Percentiles rank a stretch among this genome's conserved stretches.
Evolutionary conservation across 331 rosid genomes (phyloP).

Genomic region (Malus hybrid): DNA sequence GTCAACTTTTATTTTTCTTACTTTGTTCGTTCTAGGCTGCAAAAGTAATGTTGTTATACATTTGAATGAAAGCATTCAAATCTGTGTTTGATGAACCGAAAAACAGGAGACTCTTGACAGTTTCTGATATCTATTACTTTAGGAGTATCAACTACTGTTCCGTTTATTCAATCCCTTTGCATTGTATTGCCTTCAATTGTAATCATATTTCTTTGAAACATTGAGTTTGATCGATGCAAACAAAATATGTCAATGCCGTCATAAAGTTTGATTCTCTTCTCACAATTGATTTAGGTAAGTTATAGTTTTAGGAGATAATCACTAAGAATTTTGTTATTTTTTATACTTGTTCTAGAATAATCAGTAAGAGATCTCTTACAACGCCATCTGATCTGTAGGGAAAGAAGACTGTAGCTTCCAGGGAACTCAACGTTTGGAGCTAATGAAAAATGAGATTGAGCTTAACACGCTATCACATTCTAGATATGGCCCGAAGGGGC

Average conservation of each 20-base stretch:
- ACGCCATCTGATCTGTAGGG: conserved; percentile 7
- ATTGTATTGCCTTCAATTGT: not conserved
- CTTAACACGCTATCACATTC: conserved; percentile 40
- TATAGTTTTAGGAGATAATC: not conserved
- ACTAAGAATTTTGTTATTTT: not conserved
- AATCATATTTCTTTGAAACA: not conserved
- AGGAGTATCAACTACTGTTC: not conserved
- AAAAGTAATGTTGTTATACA: not conserved
- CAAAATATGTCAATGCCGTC: no score
- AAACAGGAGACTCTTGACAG: not conserved
- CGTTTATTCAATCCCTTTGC: not conserved
- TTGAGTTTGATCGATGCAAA: not conserved
- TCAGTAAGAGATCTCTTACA: not conserved
- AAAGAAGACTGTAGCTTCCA: conserved; percentile 55
- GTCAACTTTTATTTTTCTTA: not conserved
- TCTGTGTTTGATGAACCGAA: not conserved
- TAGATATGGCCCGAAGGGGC: conserved; percentile 51
- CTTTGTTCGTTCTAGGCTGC: not conserved
- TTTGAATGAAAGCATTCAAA: not conserved
- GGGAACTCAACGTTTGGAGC: conserved; percentile 57
- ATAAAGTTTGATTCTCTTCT: not conserved
- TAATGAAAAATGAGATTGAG: conserved; percentile 55
- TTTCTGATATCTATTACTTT: not conserved
- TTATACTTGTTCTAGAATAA: not conserved
- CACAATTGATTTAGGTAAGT: not conserved